Evolutionary conservation across 495 filamentous ascomycete genomes (phyloP), one percentile per base, ranked within the genome.

Genomic region (Darksidea phi): DNA sequence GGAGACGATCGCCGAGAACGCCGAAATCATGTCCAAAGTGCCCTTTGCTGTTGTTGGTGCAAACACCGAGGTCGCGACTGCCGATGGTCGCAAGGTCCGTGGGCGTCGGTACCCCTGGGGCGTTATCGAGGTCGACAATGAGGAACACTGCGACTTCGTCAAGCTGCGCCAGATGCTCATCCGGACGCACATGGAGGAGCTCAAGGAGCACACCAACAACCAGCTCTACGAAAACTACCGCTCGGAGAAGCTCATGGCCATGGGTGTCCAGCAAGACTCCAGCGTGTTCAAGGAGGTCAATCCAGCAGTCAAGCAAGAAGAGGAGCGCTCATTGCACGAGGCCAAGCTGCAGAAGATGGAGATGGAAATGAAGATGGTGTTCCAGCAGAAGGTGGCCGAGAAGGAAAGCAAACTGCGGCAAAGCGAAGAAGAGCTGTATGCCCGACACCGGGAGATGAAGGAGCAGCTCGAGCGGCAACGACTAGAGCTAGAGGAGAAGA

Each of bases 321-420:
- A 98, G 80, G 94, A 98, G 82, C 91, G 94, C 70, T 83, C 85
- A 54, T 82, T 98, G 53, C 94, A 98, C 83, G 94, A 98, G 77
- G 95, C 97, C 83, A 98, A 98, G 81, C 88, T 98, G 64, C 88
- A 90, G 68, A 98, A 98, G 90, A 98, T 98, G 94, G 94, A 98
- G 76, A 83, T 89, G 70, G 94, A 98, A 76, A 98, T 98, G 94
- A 97, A 97, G 90, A 97, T 97, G 94, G 94, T 98, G 71, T 98
- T 98, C 91, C 94, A 98, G 75, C 95, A 97, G 75, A 98, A 98
- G 88, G 94, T 98, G 20, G 84, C 89, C 59, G 94, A 98, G 78
- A 98, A 98, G 83, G 94, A 98, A 77, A 96, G 90, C 84, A 98
- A 98, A 78, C 82, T 98, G 75, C 94, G 91, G 76, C 92, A 97